Evolutionary conservation across 768 basidiomycete genomes (phyloP).

Genomic region (Suillus ampliporus): DNA sequence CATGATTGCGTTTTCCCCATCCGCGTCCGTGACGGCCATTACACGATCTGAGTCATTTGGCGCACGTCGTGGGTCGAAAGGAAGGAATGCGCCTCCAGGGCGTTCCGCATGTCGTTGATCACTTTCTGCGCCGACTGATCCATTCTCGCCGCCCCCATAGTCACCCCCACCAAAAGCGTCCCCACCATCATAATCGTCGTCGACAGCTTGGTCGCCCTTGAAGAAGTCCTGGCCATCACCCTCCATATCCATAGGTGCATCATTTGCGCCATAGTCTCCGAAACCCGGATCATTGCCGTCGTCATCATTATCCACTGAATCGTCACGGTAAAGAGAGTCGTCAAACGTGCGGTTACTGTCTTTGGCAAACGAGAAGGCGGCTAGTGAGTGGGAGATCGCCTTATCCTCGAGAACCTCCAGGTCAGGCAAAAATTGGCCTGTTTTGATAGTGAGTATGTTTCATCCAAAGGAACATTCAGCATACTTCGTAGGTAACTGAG

Average conservation of each 20-base stretch:
- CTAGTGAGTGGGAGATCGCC: slow-evolving; percentile 82
- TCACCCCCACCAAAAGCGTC: slow-evolving; percentile 50
- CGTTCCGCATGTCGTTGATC: slow-evolving; percentile 45
- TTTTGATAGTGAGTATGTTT: slow-evolving; percentile 14
- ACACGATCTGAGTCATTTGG: slow-evolving; percentile 82
- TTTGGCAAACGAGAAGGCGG: slow-evolving; percentile 82
- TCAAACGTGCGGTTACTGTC: slow-evolving; percentile 62
- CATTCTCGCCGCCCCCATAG: slow-evolving; percentile 43
- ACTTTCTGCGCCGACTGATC: slow-evolving; percentile 50
- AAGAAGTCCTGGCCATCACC: slow-evolving; percentile 67
- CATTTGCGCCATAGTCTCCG: slow-evolving; percentile 26
- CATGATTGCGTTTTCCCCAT: slow-evolving; percentile 61
- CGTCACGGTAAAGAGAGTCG: slow-evolving; percentile 65
- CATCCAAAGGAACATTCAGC: slow-evolving; percentile 28
- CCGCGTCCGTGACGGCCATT: slow-evolving; percentile 81
- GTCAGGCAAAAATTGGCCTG: slow-evolving; percentile 78
- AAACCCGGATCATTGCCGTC: slow-evolving; percentile 34
- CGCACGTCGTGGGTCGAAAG: slow-evolving; percentile 85
- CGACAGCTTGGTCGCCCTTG: slow-evolving; percentile 61
- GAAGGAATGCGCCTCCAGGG: slow-evolving; percentile 57
- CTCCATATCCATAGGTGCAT: slow-evolving; percentile 46
- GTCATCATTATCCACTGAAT: slow-evolving; percentile 45
- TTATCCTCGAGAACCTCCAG: slow-evolving; percentile 64
- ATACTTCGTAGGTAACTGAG: slow-evolving; percentile 65
- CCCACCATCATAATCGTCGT: slow-evolving; percentile 51